phyloP scores from a whole-genome alignment of 2,329 filamentous ascomycete species.

The Pestalotiopsis sp. region DNA sequence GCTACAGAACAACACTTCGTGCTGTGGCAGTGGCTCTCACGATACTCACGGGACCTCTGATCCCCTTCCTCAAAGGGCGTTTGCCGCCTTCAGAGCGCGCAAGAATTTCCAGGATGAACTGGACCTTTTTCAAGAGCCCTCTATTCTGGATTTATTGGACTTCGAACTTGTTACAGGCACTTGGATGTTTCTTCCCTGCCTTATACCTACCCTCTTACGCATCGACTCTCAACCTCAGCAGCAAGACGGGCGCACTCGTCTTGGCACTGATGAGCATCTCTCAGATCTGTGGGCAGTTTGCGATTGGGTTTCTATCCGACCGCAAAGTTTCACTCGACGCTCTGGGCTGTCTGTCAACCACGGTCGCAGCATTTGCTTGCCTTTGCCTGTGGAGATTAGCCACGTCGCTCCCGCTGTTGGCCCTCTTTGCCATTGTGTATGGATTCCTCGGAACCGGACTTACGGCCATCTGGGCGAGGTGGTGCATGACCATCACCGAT shows the following conservation, averaged over 20 bases:
- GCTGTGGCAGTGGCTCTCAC: conserved; percentile 34
- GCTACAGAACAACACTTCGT: conserved; percentile 36
- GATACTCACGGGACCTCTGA: conserved; percentile 37
- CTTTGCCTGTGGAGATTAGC: conserved; percentile 55
- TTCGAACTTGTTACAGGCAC: conserved; percentile 50
- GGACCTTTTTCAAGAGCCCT: conserved; percentile 40
- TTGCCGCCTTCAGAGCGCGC: conserved; percentile 29
- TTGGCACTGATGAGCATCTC: conserved; percentile 50
- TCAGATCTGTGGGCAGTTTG: conserved; percentile 49
- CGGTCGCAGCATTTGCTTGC: conserved; percentile 44
- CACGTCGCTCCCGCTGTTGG: conserved; percentile 41
- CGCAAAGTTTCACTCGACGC: conserved; percentile 37
- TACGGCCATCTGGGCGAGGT: conserved; percentile 45
- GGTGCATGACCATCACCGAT: conserved; percentile 19
- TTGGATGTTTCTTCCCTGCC: conserved; percentile 55
- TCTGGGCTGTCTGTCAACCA: conserved; percentile 41
- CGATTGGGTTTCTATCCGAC: conserved; percentile 51
- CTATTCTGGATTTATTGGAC: conserved; percentile 52
- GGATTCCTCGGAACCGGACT: conserved; percentile 57
- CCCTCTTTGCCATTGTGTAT: conserved; percentile 50
- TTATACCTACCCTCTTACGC: conserved; percentile 51
- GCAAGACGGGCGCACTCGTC: conserved; percentile 41
- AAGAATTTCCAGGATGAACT: conserved; percentile 24
- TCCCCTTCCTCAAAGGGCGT: conserved; percentile 37
- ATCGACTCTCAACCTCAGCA: conserved; percentile 34